Evolutionary conservation across 1,284 basidiomycete species (phyloP).

Genomic region (Mycosarcoma maydis): DNA sequence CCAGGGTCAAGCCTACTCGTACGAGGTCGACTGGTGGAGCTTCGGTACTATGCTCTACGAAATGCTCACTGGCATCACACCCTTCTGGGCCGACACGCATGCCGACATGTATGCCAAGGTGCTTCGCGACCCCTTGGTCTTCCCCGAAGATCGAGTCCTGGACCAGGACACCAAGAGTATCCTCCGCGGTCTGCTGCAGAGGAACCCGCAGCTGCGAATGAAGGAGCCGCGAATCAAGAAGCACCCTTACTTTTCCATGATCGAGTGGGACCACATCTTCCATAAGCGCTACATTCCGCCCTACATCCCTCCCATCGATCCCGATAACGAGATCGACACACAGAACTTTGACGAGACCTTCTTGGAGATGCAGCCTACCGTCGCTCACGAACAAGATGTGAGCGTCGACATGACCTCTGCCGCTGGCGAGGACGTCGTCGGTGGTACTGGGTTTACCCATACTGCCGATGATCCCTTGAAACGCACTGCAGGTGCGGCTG

Average conservation of each 20-base stretch:
- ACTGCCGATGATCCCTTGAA: conserved; percentile 20
- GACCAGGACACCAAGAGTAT: conserved; percentile 94
- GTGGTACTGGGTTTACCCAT: conserved; percentile 4
- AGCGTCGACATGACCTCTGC: conserved; percentile 18
- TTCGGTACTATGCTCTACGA: conserved; percentile 98
- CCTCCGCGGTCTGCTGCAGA: conserved; percentile 90
- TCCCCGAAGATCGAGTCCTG: conserved; percentile 87
- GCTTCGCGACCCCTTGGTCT: conserved; percentile 84
- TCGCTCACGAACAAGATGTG: conserved; percentile 37
- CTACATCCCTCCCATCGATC: conserved; percentile 94
- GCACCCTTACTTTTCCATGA: conserved; percentile 95
- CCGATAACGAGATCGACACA: conserved; percentile 90
- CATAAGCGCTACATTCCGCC: conserved; percentile 95
- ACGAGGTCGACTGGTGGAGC: conserved; percentile 99
- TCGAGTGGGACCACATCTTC: conserved; percentile 92
- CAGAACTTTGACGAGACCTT: conserved; percentile 98
- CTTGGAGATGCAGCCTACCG: conserved; percentile 76
- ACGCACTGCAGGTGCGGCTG: conserved; percentile 1
- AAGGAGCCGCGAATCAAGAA: conserved; percentile 91
- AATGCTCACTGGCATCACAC: conserved; percentile 99
- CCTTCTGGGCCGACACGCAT: conserved; percentile 95
- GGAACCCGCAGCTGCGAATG: conserved; percentile 87
- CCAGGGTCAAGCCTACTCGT: conserved; percentile 94
- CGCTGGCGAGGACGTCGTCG: conserved; percentile 9
- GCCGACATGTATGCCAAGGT: conserved; percentile 93